Conservation (phyloP, 2,329 filamentous ascomycete species). For the Xylariaceae sp. region DNA sequence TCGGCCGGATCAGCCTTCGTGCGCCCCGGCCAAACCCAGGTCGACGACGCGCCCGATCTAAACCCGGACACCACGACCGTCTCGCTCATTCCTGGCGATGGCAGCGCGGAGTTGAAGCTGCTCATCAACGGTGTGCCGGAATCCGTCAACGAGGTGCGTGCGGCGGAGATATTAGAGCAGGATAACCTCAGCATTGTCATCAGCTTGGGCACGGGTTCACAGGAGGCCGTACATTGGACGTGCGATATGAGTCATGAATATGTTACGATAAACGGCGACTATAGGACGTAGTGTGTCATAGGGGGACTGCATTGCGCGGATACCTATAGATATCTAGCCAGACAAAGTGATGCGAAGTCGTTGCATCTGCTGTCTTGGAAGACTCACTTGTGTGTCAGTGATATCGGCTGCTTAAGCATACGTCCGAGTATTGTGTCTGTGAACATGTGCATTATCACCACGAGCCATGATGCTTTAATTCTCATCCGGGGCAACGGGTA, state of each 20-base stretch:
- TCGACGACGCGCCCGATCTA: constrained; percentile 60
- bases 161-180: constrained; percentile 70
- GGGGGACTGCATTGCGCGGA: neutral
- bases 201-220: constrained; percentile 62
- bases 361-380: neutral
- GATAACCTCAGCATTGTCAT: constrained; percentile 79
- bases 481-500: no score
- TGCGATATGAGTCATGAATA: constrained; percentile 86
- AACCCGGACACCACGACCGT: constrained; percentile 66
- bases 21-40: constrained; percentile 51
- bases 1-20: constrained; percentile 70
- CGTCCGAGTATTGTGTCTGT: no score
- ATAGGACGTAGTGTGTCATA: constrained; percentile 19
- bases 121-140: constrained; percentile 78
- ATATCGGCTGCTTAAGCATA: neutral
- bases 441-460: no score
- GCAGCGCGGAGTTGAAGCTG: constrained; percentile 70
- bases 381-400: neutral
- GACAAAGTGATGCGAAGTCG: neutral
- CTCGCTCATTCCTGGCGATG: constrained; percentile 73
- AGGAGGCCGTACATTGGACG: constrained; percentile 74
- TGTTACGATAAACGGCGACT: constrained; percentile 37
- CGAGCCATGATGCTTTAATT: no score
- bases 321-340: neutral
- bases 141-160: constrained; percentile 69